Conservation (phyloP, 73 alveolate species). For the Tetrahymena malaccensis region DNA sequence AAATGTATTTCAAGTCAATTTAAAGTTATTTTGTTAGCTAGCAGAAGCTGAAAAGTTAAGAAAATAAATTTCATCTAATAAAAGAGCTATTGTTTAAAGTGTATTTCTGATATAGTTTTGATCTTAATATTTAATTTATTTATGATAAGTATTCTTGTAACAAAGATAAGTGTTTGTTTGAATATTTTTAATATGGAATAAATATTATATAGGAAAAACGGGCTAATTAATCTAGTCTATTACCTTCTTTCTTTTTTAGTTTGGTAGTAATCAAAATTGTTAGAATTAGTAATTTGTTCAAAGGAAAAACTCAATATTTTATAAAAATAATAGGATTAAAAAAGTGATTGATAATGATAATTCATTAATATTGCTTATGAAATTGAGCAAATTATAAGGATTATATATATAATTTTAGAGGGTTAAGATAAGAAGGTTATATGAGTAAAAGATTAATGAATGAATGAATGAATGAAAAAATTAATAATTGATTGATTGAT, state of each 20-base stretch:
- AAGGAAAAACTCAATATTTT: background rate
- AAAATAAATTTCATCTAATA: too few relatives aligned
- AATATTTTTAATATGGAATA: background rate
- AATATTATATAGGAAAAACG: background rate
- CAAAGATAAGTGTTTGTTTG: background rate
- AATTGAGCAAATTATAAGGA: background rate
- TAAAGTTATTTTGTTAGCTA: background rate
- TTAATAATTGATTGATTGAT: background rate
- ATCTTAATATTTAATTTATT: background rate
- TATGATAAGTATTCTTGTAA: background rate
- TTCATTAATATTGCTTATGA: background rate
- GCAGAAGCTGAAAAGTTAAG: background rate
- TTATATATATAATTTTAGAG: background rate
- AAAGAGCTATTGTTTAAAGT: background rate
- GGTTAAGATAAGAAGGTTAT: background rate
- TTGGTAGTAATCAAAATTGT: background rate
- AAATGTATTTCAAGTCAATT: background rate
- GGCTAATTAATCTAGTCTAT: background rate
- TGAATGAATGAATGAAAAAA: too few relatives aligned
- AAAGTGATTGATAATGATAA: background rate
- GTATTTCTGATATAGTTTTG: background rate
- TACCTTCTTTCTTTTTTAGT: background rate
- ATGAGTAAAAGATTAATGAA: background rate
- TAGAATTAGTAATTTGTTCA: background rate
- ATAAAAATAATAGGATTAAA: background rate